A percentile compares a stretch with the other conserved stretches of the same genome.
Conservation (phyloP, 2,329 filamentous ascomycete genomes). For the Pseudogymnoascus sp. region DNA sequence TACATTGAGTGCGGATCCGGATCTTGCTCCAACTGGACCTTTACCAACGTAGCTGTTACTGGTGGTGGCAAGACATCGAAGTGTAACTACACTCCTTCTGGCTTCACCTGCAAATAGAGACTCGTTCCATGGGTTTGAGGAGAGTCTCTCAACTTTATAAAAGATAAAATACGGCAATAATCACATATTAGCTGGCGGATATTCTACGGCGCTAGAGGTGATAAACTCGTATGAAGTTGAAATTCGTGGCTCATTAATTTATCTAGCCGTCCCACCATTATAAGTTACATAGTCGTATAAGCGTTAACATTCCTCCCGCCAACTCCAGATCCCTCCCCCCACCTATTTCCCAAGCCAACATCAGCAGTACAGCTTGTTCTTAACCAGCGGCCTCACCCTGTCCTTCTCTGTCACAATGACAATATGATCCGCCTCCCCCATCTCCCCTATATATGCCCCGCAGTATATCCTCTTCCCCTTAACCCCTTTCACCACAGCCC, state of each 20-base stretch:
- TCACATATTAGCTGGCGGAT: too few species aligned
- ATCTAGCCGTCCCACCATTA: not conserved
- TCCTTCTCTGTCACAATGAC: conserved; percentile 5
- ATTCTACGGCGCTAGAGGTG: too few species aligned
- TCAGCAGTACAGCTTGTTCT: not conserved
- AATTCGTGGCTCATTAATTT: not conserved
- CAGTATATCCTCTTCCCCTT: conserved; percentile 11
- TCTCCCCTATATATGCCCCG: not conserved
- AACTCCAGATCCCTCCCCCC: not conserved
- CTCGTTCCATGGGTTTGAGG: too few species aligned
- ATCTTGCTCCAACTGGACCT: too few species aligned
- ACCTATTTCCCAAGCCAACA: not conserved
- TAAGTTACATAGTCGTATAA: not conserved
- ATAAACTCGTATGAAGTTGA: not conserved
- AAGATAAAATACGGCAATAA: too few species aligned
- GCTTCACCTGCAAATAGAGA: too few species aligned
- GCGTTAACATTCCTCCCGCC: not conserved
- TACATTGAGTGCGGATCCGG: too few species aligned
- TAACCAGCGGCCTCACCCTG: not conserved
- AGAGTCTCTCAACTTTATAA: not conserved
- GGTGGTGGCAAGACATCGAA: too few species aligned
- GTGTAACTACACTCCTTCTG: too few species aligned
- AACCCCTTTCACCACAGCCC: not conserved
- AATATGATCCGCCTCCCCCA: conserved; percentile 1
- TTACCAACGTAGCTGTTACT: too few species aligned